Evolutionary conservation across 2,329 filamentous ascomycete species (phyloP).

Genomic region (Aspergillus latus): DNA sequence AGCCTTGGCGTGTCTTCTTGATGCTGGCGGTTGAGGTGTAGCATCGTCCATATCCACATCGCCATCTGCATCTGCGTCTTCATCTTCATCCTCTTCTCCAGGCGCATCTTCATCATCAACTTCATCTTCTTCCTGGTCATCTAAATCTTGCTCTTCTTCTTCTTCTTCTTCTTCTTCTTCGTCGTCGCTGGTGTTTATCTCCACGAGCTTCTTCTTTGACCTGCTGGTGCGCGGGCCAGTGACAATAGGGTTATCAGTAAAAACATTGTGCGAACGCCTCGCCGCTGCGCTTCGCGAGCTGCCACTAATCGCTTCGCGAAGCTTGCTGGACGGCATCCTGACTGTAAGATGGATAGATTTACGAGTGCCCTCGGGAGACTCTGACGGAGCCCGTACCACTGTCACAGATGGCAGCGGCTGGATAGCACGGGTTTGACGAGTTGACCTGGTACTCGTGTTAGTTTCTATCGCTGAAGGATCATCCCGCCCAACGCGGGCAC

Average conservation of each 20-base stretch:
- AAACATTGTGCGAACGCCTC: constrained; percentile 44
- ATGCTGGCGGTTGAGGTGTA: constrained; percentile 37
- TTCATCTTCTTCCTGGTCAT: constrained; percentile 45
- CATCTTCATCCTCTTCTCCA: constrained; percentile 29
- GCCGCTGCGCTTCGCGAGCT: constrained; percentile 27
- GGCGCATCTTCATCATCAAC: constrained; percentile 42
- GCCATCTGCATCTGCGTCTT: constrained; percentile 35
- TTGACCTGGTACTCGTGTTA: constrained; percentile 40
- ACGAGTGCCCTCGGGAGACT: constrained; percentile 36
- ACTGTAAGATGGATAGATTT: constrained; percentile 50
- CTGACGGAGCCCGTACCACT: constrained; percentile 38
- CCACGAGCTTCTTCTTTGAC: constrained; percentile 46
- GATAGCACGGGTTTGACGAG: constrained; percentile 35
- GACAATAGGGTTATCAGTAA: constrained; percentile 48
- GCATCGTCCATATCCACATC: constrained; percentile 50
- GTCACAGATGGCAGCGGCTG: constrained; percentile 35
- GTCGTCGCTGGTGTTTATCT: constrained; percentile 49
- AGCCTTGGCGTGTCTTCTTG: constrained; percentile 39
- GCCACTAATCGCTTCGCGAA: constrained; percentile 48
- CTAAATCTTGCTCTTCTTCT: constrained; percentile 38
- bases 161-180: constrained; percentile 13
- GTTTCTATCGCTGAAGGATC: constrained; percentile 31
- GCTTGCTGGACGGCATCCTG: constrained; percentile 51
- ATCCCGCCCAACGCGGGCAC: constrained; percentile 34
- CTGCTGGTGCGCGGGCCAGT: constrained; percentile 48